Evolutionary conservation across 2,329 filamentous ascomycete species (phyloP), one percentile per base, ranked within the genome.

Genomic region (Clathrospora elynae): DNA sequence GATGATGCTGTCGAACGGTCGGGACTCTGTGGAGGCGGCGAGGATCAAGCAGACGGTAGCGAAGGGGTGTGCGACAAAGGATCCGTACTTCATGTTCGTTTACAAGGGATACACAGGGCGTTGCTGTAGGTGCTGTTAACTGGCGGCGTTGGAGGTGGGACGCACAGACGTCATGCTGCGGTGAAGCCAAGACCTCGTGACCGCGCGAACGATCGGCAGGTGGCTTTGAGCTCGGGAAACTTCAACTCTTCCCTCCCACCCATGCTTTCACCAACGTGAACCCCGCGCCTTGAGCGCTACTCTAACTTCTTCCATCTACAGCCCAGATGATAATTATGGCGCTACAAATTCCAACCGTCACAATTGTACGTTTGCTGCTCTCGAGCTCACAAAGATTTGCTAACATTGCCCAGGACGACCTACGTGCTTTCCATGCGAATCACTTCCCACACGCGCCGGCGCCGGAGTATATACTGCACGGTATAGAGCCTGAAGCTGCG

Each of bases 401-500:
- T 60, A 49, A 57, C 7, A 35, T 31, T 8, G 14, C 23, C 5
- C 49, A 77, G 74, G 68, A 73, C 42, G 71, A 76, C 54, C 64
- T 76, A 33, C 61, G 68, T 39, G 51, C 57, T 4, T 77, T 76
- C 37, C 73, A 75, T 55, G 50, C 58, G 37, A 64, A 63, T 40
- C 73, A 76, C 51, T 76, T 76, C 43, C 66, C 71, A 19, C 57
- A 69, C 46, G 64, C 71, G 32, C 56, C 66, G 14, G 51, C 60
- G 25, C 72, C 71, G 1, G 61, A 50, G 30, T 48, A 46, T 47
- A 62, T 69, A 60, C 66, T 65, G 39, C 63, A 46, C 41, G 59
- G 55, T 6, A 33, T 42, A 6, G 52, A 61, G 18, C 56, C 64
- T 13, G 68, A 67, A 19, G 60, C 65, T 42, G 42, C 37, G 16